These are phyloP conservation scores for Xerocomus amazonicus DNA, from an alignment of 1,284 basidiomycete genomes.

Conservation along the genomic window DNA sequence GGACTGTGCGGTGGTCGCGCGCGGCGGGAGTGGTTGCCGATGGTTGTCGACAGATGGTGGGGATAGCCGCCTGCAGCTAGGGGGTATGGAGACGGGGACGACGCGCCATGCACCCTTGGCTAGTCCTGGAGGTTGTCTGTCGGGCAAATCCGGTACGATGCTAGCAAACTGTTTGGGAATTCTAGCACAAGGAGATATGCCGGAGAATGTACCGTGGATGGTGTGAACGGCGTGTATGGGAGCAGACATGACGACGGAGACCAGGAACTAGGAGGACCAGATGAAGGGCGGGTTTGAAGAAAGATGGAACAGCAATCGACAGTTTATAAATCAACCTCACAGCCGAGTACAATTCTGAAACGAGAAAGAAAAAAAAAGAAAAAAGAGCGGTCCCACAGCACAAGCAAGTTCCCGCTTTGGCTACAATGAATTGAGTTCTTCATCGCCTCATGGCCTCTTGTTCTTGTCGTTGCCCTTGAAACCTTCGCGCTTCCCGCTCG, in stretches of 20 bases:
- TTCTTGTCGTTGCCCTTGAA: slow-evolving; percentile 7
- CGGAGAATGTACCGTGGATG: slow-evolving; percentile 32
- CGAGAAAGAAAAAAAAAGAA: neutral
- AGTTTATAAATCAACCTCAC: slow-evolving; percentile 23
- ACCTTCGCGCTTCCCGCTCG: neutral
- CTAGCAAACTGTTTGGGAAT: slow-evolving; percentile 21
- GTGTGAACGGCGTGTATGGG: slow-evolving; percentile 32
- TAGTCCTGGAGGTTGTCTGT: slow-evolving; percentile 26
- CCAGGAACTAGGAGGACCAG: neutral
- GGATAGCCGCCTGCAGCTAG: slow-evolving; percentile 30
- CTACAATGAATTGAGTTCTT: slow-evolving; percentile 13
- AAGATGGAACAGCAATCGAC: neutral
- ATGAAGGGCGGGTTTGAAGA: neutral
- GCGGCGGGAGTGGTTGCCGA: slow-evolving; percentile 13
- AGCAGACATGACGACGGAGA: slow-evolving; percentile 24
- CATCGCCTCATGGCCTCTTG: slow-evolving; percentile 11
- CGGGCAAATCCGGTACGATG: slow-evolving; percentile 24
- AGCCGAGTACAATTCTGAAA: slow-evolving; percentile 21
- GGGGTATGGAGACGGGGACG: slow-evolving; percentile 15
- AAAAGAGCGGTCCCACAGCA: slow-evolving; percentile 9
- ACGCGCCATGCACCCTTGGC: slow-evolving; percentile 27
- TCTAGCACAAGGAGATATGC: slow-evolving; percentile 22
- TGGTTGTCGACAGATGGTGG: slow-evolving; percentile 9
- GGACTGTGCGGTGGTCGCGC: slow-evolving; percentile 15
- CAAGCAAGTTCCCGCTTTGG: slow-evolving; percentile 19